phyloP scores from a whole-genome alignment of 352 stramenopile genomes.

The Elongisporangium senticosum region DNA sequence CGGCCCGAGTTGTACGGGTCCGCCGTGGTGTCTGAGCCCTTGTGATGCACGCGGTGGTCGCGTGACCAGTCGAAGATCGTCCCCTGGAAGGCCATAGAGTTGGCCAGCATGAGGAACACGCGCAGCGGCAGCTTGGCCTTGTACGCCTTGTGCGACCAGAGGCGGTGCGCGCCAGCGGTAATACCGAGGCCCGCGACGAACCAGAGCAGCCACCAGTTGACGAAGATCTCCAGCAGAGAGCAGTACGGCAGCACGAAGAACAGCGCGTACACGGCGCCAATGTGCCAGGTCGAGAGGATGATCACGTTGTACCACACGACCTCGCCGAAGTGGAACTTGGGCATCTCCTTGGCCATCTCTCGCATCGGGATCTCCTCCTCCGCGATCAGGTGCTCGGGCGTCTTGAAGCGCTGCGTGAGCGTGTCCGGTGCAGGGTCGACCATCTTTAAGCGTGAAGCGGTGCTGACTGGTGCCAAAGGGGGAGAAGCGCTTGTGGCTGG shows the following conservation, averaged over 20 bases:
- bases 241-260: slow-evolving; percentile 49
- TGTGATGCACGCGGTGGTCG: slow-evolving; percentile 97
- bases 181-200: slow-evolving; percentile 91
- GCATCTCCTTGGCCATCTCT: background rate
- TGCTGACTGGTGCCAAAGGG: background rate
- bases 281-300: slow-evolving; percentile 59
- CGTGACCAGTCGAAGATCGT: slow-evolving; percentile 96
- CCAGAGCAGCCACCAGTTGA: slow-evolving; percentile 68
- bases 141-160: slow-evolving; percentile 97
- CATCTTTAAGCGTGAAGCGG: background rate
- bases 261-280: slow-evolving; percentile 68
- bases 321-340: slow-evolving; percentile 50
- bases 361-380: background rate
- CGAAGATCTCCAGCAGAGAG: slow-evolving; percentile 36
- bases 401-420: background rate
- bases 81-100: slow-evolving; percentile 96
- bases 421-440: background rate
- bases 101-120: slow-evolving; percentile 95
- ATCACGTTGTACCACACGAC: slow-evolving; percentile 87
- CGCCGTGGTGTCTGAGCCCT: slow-evolving; percentile 92
- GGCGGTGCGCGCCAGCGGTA: slow-evolving; percentile 94
- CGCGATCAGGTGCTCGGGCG: background rate
- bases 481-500: background rate
- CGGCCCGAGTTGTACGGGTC: slow-evolving; percentile 92
- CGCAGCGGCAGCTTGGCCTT: slow-evolving; percentile 87